phyloP scores from a whole-genome alignment of 176 grass and related monocot species.

The Paspalum notatum region DNA sequence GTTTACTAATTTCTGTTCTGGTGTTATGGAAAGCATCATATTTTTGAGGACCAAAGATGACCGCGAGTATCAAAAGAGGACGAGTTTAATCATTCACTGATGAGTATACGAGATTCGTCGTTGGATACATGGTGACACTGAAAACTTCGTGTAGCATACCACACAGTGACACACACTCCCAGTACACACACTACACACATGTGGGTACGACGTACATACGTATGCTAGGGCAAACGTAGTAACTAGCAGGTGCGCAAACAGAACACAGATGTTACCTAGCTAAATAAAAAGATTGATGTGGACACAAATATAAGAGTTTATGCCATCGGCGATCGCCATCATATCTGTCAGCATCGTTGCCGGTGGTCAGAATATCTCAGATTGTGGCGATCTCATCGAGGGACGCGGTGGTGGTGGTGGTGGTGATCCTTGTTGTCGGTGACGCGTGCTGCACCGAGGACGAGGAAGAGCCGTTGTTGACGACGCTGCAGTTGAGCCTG shows the following conservation, averaged over 20 bases:
- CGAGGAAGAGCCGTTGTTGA: constrained; percentile 33
- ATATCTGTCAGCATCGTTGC: neutral
- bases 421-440: neutral
- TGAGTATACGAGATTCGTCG: too few relatives aligned
- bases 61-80: too few relatives aligned
- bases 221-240: neutral
- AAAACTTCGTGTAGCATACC: neutral
- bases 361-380: neutral
- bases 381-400: constrained; percentile 38
- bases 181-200: neutral
- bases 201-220: neutral
- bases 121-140: neutral
- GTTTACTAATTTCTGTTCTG: too few relatives aligned
- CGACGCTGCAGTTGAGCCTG: constrained; percentile 50
- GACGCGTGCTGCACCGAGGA: neutral
- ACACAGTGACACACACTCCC: too few relatives aligned
- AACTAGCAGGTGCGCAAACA: neutral
- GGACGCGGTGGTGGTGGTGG: constrained; percentile 30
- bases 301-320: neutral
- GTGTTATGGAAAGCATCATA: too few relatives aligned
- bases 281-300: neutral
- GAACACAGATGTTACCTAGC: neutral
- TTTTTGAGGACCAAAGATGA: too few relatives aligned
- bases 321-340: neutral
- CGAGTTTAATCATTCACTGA: too few relatives aligned